Conservation (phyloP, 257 asterid species). For the Cinchona pubescens region DNA sequence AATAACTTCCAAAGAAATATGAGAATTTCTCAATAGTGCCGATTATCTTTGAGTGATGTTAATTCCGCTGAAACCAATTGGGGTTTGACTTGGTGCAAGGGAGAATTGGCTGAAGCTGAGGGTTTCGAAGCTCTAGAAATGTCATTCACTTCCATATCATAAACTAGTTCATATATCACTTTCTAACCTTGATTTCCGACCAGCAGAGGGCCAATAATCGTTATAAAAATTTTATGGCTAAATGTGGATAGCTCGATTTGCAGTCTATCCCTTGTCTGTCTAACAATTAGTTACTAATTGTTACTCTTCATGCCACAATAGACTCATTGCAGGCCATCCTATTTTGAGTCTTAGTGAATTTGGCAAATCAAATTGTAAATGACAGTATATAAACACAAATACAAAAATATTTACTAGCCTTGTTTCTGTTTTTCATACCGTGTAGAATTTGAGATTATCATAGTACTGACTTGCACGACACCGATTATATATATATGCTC, state of each 20-base stretch:
- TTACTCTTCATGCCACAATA: not conserved
- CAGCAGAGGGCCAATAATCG: too few relatives aligned
- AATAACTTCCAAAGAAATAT: constrained; percentile 15
- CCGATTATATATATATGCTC: too few relatives aligned
- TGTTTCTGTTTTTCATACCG: too few relatives aligned
- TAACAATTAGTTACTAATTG: not conserved
- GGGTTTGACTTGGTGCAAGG: not conserved
- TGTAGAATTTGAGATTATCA: not conserved
- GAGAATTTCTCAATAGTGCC: not conserved
- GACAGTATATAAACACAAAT: not conserved
- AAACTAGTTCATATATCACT: too few relatives aligned
- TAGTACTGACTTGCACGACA: too few relatives aligned
- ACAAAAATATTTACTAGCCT: not conserved
- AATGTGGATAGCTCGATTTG: not conserved
- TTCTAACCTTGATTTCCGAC: too few relatives aligned
- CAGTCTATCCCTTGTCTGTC: not conserved
- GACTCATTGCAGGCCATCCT: constrained; percentile 3
- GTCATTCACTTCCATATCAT: too few relatives aligned
- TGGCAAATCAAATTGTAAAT: constrained; percentile 11
- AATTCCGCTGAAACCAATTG: not conserved
- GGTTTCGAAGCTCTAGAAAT: too few relatives aligned
- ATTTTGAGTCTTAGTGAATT: not conserved
- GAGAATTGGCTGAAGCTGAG: not conserved
- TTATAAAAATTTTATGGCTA: too few relatives aligned
- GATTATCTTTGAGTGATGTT: not conserved